These are phyloP conservation scores for Alternaria brassicicola DNA, from an alignment of 2,329 filamentous ascomycete genomes.

Conservation along the genomic window DNA sequence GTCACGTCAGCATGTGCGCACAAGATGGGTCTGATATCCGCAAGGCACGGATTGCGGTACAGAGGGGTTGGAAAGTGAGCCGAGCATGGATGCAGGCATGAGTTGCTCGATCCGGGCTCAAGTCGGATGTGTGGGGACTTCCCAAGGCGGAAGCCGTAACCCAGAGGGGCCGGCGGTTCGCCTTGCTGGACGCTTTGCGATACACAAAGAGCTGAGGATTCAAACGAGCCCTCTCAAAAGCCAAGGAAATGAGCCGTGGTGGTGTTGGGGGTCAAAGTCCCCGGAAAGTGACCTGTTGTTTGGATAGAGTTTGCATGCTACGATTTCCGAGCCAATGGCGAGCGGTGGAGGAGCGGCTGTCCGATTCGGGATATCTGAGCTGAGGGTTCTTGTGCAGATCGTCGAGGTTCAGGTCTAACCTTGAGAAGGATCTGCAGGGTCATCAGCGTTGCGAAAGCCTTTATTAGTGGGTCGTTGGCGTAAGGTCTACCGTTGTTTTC, in stretches of 20 bases:
- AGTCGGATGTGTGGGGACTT: constrained; percentile 6
- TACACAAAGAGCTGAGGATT: background rate
- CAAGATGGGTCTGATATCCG: background rate
- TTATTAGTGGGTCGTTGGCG: background rate
- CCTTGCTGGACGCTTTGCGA: background rate
- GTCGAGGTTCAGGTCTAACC: background rate
- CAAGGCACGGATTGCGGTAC: background rate
- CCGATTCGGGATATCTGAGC: background rate
- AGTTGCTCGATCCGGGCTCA: background rate
- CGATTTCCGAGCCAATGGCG: constrained; percentile 4
- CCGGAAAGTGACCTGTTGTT: background rate
- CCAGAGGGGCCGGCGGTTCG: background rate
- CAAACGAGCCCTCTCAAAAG: background rate
- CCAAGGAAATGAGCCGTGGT: background rate
- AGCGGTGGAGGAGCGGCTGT: background rate
- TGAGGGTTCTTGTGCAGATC: constrained; percentile 9
- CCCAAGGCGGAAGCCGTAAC: constrained; percentile 3
- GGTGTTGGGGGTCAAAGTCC: background rate
- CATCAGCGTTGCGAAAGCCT: constrained; percentile 5
- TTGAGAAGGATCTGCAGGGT: constrained; percentile 12
- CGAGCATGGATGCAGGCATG: background rate
- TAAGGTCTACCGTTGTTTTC: background rate
- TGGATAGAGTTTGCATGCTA: background rate
- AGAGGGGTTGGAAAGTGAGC: constrained; percentile 2
- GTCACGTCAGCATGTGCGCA: background rate